Base-by-base conservation (phyloP, 495 filamentous ascomycete species). In the Copromyces sp. region DNA sequence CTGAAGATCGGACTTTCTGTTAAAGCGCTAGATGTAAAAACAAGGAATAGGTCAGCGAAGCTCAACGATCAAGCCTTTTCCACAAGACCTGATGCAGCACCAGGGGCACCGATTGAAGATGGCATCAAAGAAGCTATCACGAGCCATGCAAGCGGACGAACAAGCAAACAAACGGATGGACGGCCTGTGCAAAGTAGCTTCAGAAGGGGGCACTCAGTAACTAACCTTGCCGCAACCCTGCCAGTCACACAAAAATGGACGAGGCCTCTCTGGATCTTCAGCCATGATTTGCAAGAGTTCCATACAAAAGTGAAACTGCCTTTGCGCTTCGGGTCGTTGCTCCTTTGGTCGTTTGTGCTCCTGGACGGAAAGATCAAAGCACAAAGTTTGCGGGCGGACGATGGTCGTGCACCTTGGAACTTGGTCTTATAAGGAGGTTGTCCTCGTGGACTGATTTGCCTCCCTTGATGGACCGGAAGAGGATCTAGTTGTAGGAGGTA, bases 1-100 rank as follows among this genome's bases (percentile, higher is more conserved):
- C 80, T 93, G 91, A 70, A 97, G 86, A 83, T 97, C 93, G 9
- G 93, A 97, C 80, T 95, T 97, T 82, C 93, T 89, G 86, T 95
- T 95, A 87, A 97, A 97, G 73, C 91, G 92, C 93, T 96, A 35
- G 12, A 35, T 35, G 53, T 29, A 65, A 65, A 29, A 29, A 4
- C 29, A 37, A 35, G 29, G 14, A 11, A 16, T 35, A 61, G 16
- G 53, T 65, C 12, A 65, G 53, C 32, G 3, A 35, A 35, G 29
- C 14, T 65, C 14, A 6, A 65, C 14, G 14, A 65, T 35, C 29
- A 65, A 65, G 6, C 53, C 0, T 16, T 73, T 65, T 32, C 53
- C 53, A 65, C 3, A 35, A 37, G 3, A 16, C 29, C 29, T 37
- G 53, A 9, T 32, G 53, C 12, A 11, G 1, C 29, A 29, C 29